These are phyloP conservation scores for Neospermospora avenae DNA, from an alignment of 2,329 filamentous ascomycete species.

Conservation along the genomic window DNA sequence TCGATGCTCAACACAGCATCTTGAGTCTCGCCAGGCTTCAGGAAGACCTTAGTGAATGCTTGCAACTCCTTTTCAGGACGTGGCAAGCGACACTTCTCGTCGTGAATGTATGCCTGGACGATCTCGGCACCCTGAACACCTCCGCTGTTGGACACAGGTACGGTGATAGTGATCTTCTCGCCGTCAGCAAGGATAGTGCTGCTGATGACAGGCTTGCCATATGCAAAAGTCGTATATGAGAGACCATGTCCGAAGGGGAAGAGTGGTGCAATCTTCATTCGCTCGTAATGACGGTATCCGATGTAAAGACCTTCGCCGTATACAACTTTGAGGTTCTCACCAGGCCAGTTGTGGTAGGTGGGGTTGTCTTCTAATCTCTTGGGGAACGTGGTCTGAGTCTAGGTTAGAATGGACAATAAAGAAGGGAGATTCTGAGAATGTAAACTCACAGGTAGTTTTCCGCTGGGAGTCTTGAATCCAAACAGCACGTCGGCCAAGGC, in stretches of 20 bases:
- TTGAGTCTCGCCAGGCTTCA: constrained; percentile 51
- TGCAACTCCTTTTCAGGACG: constrained; percentile 69
- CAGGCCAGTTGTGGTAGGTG: constrained; percentile 70
- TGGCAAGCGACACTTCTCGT: constrained; percentile 58
- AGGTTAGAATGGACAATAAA: constrained; percentile 12
- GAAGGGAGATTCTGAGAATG: neutral
- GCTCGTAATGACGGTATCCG: constrained; percentile 72
- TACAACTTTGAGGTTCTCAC: constrained; percentile 63
- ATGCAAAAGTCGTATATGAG: constrained; percentile 68
- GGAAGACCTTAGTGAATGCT: constrained; percentile 62
- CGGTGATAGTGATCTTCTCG: constrained; percentile 35
- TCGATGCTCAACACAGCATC: constrained; percentile 41
- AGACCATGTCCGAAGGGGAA: constrained; percentile 74
- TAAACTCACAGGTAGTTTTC: constrained; percentile 54
- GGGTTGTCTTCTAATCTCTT: constrained; percentile 61
- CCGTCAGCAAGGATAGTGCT: constrained; percentile 39
- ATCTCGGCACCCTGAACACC: constrained; percentile 55
- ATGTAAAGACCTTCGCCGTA: constrained; percentile 74
- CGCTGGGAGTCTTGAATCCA: constrained; percentile 60
- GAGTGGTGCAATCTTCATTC: constrained; percentile 53
- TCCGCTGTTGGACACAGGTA: constrained; percentile 60
- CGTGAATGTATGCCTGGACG: constrained; percentile 66
- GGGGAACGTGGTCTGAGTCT: constrained; percentile 59
- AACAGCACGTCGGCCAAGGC: constrained; percentile 65
- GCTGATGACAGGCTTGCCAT: constrained; percentile 54